Base-by-base conservation (phyloP, 352 stramenopile species). In the Peronospora belbahrii region DNA sequence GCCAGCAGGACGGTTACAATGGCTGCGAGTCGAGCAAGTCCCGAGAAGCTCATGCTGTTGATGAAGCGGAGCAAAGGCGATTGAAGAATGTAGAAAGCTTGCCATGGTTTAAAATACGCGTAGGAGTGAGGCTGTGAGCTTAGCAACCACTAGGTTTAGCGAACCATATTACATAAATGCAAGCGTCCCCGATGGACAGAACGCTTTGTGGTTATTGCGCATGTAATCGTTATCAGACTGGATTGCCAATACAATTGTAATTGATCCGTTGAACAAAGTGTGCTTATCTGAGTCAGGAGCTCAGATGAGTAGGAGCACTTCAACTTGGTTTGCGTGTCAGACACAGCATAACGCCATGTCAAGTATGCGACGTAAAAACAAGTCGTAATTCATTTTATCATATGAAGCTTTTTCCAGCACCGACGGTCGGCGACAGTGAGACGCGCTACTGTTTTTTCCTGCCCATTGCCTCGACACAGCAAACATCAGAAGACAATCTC, bases 361-460 rank as follows among this genome's bases (percentile, higher is more conserved):
- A n/a, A n/a, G 9, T 13, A 6, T 6, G 8, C 19, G 24, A 23
- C 13, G 4, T 14, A n/a, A 35, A 18, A 18, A 20, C 36, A 11
- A 22, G 38, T 24, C 34, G 30, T n/a, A 18, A 15, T 25, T 36
- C 14, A 48, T 24, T 9, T 27, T 13, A 15, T 14, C 17, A 66
- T 65, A 66, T 65, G 57, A 42, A 66, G 22, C 46, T 62, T 15
- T 68, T 68, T 30, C 51, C 56, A 6, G 5, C 51, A 19, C 51
- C 46, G 31, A 42, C 47, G 9, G 51, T 66, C 1, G 56, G 63
- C 32, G 48, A 50, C 22, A 66, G 55, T 33, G 60, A 60, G 32
- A 28, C 31, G 28, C 56, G 47, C 32, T 77, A 77, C 54, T 60
- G 65, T 41, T 57, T 77, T 50, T 70, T 77, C 53, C 54, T 77